Evolutionary conservation across 2,329 filamentous ascomycete genomes (phyloP).

Genomic region (Lasiodiplodia citricola): DNA sequence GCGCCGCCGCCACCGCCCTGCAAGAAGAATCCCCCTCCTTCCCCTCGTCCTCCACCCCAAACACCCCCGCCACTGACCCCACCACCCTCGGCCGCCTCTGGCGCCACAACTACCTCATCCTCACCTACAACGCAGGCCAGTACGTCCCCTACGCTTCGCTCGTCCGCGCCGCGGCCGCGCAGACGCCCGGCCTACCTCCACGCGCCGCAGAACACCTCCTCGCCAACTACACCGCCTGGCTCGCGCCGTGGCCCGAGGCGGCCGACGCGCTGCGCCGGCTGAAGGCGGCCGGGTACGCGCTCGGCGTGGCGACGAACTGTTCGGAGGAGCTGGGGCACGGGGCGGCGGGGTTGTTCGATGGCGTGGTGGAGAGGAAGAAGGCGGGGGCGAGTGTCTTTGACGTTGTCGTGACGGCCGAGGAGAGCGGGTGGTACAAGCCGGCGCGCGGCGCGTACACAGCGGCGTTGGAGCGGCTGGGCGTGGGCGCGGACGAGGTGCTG

Average conservation of each 20-base stretch:
- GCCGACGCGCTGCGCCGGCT: conserved; percentile 30
- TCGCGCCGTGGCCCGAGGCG: background rate
- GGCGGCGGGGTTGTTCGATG: conserved; percentile 26
- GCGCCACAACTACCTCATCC: conserved; percentile 47
- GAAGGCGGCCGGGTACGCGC: conserved; percentile 36
- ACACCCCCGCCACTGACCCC: background rate
- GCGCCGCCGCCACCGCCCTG: conserved; percentile 28
- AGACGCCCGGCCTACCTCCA: conserved; percentile 24
- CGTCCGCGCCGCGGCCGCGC: conserved; percentile 31
- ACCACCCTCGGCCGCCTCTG: conserved; percentile 32
- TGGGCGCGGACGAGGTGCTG: background rate
- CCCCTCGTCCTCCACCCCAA: background rate
- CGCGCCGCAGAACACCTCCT: background rate
- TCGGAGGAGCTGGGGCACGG: conserved; percentile 39
- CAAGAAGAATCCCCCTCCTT: background rate
- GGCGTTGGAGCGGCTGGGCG: conserved; percentile 36
- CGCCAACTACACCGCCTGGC: conserved; percentile 28
- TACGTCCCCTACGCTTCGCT: conserved; percentile 39
- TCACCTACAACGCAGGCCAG: conserved; percentile 44
- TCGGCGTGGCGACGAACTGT: conserved; percentile 50
- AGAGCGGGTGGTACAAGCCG: conserved; percentile 50
- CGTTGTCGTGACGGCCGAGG: conserved; percentile 45
- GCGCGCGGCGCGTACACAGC: conserved; percentile 40
- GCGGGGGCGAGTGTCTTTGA: conserved; percentile 36
- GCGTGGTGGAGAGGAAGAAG: conserved; percentile 17